Conservation (phyloP, 2,329 filamentous ascomycete species). For the Paraconiothyrium brasiliense region DNA sequence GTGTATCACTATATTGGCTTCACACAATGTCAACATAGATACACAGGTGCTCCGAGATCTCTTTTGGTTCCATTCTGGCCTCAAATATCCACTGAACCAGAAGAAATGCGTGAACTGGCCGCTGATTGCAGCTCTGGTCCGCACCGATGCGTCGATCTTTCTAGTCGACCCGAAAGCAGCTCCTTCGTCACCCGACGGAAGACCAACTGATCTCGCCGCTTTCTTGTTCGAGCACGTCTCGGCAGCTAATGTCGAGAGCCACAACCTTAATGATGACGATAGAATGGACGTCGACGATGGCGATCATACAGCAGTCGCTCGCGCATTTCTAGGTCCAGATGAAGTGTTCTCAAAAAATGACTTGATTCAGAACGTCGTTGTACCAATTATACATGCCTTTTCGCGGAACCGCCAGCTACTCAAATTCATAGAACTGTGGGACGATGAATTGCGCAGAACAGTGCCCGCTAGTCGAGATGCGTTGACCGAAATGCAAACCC, state of each 20-base stretch:
- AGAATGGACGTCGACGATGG: slow-evolving; percentile 20
- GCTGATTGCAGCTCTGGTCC: slow-evolving; percentile 44
- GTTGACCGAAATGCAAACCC: slow-evolving; percentile 26
- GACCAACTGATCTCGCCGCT: slow-evolving; percentile 35
- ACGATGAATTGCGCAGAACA: slow-evolving; percentile 39
- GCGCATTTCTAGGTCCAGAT: not conserved
- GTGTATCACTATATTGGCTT: slow-evolving; percentile 36
- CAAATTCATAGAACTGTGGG: slow-evolving; percentile 48
- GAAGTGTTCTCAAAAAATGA: slow-evolving; percentile 2
- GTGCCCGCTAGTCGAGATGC: slow-evolving; percentile 28
- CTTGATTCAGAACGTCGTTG: slow-evolving; percentile 30
- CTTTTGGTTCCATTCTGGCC: slow-evolving; percentile 49
- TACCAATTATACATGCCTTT: slow-evolving; percentile 47
- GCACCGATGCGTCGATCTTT: slow-evolving; percentile 46
- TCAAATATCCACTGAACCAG: slow-evolving; percentile 33
- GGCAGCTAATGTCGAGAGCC: slow-evolving; percentile 23
- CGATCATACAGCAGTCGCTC: not conserved
- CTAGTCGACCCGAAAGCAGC: slow-evolving; percentile 32
- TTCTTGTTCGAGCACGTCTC: slow-evolving; percentile 45
- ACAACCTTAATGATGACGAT: slow-evolving; percentile 18
- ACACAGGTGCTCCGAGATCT: slow-evolving; percentile 38
- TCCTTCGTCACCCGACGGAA: slow-evolving; percentile 20
- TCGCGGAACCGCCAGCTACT: slow-evolving; percentile 45
- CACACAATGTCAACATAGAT: slow-evolving; percentile 37
- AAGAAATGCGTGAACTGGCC: slow-evolving; percentile 39